A percentile compares a stretch with the other conserved stretches of the same genome.
Evolutionary conservation across 2,329 filamentous ascomycete genomes (phyloP).

Genomic region (Orbilia javanica): DNA sequence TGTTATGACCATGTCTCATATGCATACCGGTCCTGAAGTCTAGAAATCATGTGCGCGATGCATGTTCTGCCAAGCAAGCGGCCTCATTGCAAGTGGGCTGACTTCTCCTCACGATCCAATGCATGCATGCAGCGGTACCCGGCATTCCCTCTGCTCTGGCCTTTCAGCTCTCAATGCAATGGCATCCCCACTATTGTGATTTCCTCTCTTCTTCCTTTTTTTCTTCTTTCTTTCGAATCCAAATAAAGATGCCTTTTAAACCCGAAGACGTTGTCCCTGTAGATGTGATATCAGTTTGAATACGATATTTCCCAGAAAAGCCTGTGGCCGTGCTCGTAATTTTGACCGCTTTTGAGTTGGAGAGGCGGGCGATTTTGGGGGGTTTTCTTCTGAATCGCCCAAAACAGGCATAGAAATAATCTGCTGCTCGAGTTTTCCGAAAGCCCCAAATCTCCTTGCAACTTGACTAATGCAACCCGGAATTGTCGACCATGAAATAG

Average conservation of each 20-base stretch:
- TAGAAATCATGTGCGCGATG: constrained; percentile 13
- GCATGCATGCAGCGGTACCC: constrained; percentile 22
- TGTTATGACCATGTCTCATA: too few species aligned
- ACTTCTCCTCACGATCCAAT: constrained; percentile 42
- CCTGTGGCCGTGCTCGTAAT: background rate
- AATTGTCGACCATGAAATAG: constrained; percentile 36
- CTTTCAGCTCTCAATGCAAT: constrained; percentile 21
- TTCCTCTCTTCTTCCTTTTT: too few species aligned
- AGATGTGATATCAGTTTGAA: background rate
- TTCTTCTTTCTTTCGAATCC: too few species aligned
- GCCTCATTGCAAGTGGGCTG: constrained; percentile 39
- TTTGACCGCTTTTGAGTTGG: constrained; percentile 29
- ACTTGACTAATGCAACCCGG: constrained; percentile 54
- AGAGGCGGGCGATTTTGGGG: constrained; percentile 15
- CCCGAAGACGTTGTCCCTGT: background rate
- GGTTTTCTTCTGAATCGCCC: constrained; percentile 36
- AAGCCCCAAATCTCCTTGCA: constrained; percentile 44
- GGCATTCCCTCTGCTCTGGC: constrained; percentile 29
- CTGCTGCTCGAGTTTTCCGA: constrained; percentile 55
- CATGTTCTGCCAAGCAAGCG: constrained; percentile 7
- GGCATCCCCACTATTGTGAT: background rate
- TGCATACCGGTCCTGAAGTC: background rate
- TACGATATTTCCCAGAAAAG: background rate
- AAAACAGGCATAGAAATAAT: constrained; percentile 58
- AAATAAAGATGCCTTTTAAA: background rate